Base-by-base conservation (phyloP, 139 green algal species). In the Asterochloris erici region DNA sequence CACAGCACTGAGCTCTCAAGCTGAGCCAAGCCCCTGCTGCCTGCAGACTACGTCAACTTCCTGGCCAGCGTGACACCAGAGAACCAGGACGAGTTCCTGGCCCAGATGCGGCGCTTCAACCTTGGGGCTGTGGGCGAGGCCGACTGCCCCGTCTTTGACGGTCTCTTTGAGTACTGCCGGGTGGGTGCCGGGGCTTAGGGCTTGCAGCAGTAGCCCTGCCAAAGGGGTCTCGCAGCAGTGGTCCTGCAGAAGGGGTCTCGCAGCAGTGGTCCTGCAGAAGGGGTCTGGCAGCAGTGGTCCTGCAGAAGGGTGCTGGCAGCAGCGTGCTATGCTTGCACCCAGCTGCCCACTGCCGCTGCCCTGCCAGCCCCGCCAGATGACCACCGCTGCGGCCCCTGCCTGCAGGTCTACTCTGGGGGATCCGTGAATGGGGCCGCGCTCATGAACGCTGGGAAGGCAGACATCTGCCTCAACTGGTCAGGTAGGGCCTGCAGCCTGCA, bases 131-230 rank as follows among this genome's bases (percentile, higher is more conserved):
- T 94, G 21, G 95, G 95, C 11, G 94, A 98, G 83, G 94, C 93
- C 4, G 97, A 99, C 87, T 97, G 88, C 85, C 97, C 97, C 0
- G 96, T 99, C 12, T 99, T 99, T 85, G 97, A 99, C 86, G 97
- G 96, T 68, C 90, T 99, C 82, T 98, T 97, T 84, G 90, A 98
- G 76, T 99, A 98, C 88, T 99, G 95, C 84, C 89, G 93, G 87
- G 75, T 85, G 61, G 38, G 28, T 82, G 66, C 79, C n/a, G 60
- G 4, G 38, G 62, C 61, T 28, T 28, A 81, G n/a, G 24, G 11
- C 9, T 79, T 16, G 12, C 47, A 68, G n/a, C n/a, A n/a, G n/a
- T n/a, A n/a, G n/a, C n/a, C n/a, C n/a, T n/a, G n/a, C n/a, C n/a
- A n/a, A n/a, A n/a, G n/a, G n/a, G n/a, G n/a, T n/a, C n/a, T n/a